Percentiles rank a stretch among this genome's conserved stretches.
Evolutionary conservation across 352 stramenopile species (phyloP).

Genomic region (Pythium plurisporium): DNA sequence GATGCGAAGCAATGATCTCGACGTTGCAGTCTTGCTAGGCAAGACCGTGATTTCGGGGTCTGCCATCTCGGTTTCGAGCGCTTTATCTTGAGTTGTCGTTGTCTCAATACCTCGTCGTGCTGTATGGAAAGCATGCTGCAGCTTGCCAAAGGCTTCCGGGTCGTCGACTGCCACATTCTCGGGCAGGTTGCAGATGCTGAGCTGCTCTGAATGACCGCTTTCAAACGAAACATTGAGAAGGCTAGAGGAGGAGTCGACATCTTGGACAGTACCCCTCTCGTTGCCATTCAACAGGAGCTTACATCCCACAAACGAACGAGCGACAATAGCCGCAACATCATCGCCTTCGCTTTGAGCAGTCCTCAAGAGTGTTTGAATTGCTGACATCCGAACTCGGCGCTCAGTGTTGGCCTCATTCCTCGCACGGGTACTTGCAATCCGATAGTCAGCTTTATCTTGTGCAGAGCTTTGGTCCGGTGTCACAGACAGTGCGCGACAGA

Average conservation of each 20-base stretch:
- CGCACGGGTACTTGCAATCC: background rate
- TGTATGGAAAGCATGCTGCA: slow-evolving; percentile 9
- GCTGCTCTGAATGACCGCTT: background rate
- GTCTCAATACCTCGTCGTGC: slow-evolving; percentile 10
- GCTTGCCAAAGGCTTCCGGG: slow-evolving; percentile 1
- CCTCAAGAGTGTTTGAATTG: slow-evolving; percentile 7
- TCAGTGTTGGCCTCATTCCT: background rate
- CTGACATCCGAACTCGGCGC: background rate
- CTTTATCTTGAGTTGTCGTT: background rate
- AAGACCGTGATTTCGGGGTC: slow-evolving; percentile 11
- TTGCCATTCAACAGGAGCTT: background rate
- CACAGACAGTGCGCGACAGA: slow-evolving; percentile 49
- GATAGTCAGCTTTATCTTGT: slow-evolving; percentile 5
- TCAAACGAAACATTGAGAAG: background rate
- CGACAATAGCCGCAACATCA: slow-evolving; percentile 6
- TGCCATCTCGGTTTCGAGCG: background rate
- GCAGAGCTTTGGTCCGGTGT: too few species aligned
- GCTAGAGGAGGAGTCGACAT: background rate
- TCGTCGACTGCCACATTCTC: background rate
- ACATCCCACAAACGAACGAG: slow-evolving; percentile 7
- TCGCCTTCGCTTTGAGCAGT: background rate
- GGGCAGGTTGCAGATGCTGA: background rate
- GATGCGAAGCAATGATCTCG: background rate
- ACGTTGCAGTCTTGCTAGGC: slow-evolving; percentile 1
- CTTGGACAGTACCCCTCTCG: background rate